Conservation (phyloP, 2,329 filamentous ascomycete species). For the Talaromyces amestolkiae region DNA sequence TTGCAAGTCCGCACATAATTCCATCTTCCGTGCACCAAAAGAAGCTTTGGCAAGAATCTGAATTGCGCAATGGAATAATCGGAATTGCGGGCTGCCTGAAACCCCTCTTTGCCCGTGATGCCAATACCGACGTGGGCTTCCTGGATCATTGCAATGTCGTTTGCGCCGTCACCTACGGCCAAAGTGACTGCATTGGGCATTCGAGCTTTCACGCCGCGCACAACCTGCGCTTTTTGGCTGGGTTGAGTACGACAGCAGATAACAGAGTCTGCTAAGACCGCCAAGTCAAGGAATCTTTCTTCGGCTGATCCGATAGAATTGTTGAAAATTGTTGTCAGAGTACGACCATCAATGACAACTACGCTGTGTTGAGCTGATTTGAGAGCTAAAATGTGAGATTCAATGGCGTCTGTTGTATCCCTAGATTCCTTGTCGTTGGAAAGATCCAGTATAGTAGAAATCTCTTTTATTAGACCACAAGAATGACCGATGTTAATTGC, state of each 20-base stretch:
- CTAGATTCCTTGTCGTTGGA: neutral
- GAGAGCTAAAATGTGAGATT: neutral
- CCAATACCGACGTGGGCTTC: constrained; percentile 79
- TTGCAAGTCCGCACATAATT: constrained; percentile 70
- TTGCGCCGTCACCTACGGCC: constrained; percentile 78
- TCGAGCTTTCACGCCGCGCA: constrained; percentile 66
- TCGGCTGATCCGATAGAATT: constrained; percentile 53
- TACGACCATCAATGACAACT: constrained; percentile 75
- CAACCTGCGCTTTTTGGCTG: constrained; percentile 71
- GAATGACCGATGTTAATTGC: constrained; percentile 85
- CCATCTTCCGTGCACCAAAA: constrained; percentile 74
- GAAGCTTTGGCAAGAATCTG: constrained; percentile 68
- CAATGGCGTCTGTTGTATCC: neutral
- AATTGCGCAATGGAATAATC: constrained; percentile 83
- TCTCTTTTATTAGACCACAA: neutral
- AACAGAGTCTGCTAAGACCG: constrained; percentile 69
- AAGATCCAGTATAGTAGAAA: constrained; percentile 1
- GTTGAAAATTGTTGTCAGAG: constrained; percentile 64
- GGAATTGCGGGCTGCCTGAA: constrained; percentile 73
- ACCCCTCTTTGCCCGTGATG: constrained; percentile 75
- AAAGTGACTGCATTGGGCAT: constrained; percentile 70
- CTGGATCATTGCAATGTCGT: constrained; percentile 85
- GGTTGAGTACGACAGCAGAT: constrained; percentile 80
- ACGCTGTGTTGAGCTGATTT: constrained; percentile 50
- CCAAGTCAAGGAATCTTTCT: constrained; percentile 69